Conservation (phyloP, 352 stramenopile species). For the Phytophthora vignae region DNA sequence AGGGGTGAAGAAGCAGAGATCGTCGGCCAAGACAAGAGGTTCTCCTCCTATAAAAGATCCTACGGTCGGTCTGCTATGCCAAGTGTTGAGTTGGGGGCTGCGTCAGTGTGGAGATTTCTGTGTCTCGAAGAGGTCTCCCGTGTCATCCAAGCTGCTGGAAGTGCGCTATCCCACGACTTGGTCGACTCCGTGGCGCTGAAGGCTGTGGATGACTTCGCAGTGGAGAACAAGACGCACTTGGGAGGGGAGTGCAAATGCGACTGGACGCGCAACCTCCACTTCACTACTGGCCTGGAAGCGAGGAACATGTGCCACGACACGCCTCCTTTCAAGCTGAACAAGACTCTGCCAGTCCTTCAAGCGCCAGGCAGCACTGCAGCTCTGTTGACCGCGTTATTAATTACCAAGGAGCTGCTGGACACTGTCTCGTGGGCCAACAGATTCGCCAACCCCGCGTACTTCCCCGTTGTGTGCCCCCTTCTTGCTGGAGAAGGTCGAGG, state of each 20-base stretch:
- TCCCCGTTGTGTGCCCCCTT: neutral
- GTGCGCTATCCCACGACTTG: neutral
- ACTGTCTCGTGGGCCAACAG: neutral
- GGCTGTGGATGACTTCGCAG: constrained; percentile 2
- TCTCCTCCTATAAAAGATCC: neutral
- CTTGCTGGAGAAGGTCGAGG: neutral
- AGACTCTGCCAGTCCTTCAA: neutral
- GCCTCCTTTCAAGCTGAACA: constrained; percentile 1
- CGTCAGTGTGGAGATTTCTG: constrained; percentile 6
- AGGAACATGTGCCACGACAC: neutral
- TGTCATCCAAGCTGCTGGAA: neutral
- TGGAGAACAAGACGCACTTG: constrained; percentile 19
- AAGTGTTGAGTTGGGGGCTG: constrained; percentile 5
- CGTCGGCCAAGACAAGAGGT: neutral
- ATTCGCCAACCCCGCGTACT: neutral
- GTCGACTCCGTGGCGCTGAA: neutral
- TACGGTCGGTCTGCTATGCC: neutral
- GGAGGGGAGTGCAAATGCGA: constrained; percentile 10
- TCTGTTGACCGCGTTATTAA: neutral
- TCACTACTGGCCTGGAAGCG: neutral
- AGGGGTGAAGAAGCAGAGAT: neutral
- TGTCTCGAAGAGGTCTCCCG: neutral
- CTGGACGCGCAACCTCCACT: constrained; percentile 13
- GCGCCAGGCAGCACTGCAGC: neutral
- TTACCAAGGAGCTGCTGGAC: neutral